Evolutionary conservation across 2,329 filamentous ascomycete genomes (phyloP).

Genomic region (Mycosphaerella arachidis): DNA sequence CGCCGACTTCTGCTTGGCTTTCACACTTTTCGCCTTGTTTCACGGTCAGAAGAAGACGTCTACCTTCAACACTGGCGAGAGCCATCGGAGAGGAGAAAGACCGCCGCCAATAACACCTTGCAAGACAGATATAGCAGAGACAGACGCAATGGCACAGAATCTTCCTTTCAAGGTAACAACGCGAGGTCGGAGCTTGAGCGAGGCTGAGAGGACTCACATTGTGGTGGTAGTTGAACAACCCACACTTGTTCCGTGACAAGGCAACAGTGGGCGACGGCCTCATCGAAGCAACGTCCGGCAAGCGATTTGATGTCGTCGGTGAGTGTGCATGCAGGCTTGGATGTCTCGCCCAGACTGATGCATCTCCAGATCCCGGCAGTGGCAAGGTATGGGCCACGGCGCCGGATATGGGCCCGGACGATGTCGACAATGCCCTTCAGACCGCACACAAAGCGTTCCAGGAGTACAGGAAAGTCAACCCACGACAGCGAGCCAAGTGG

Average conservation of each 20-base stretch:
- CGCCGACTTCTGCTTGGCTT: background rate
- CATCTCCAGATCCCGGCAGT: constrained; percentile 46
- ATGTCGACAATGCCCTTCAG: constrained; percentile 58
- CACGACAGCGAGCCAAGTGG: constrained; percentile 57
- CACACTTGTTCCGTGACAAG: constrained; percentile 51
- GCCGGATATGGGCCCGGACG: constrained; percentile 49
- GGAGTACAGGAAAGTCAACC: constrained; percentile 56
- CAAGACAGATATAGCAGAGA: constrained; percentile 7
- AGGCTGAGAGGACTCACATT: constrained; percentile 3
- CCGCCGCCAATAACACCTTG: background rate
- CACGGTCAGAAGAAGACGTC: background rate
- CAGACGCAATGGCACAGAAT: constrained; percentile 29
- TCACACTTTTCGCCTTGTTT: background rate
- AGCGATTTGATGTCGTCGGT: constrained; percentile 55
- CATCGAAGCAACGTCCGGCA: constrained; percentile 53
- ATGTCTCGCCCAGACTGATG: no score
- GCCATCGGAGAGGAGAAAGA: constrained; percentile 15
- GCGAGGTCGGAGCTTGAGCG: background rate
- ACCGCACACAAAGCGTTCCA: constrained; percentile 59
- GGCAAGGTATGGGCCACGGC: constrained; percentile 47
- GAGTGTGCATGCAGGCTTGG: no score
- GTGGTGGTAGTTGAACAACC: constrained; percentile 46
- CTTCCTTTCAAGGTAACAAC: constrained; percentile 43
- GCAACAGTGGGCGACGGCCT: constrained; percentile 54
- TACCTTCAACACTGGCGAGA: constrained; percentile 16